These are phyloP conservation scores for Hordeum marinum DNA, from an alignment of 176 grass and related monocot genomes.

Conservation along the genomic window DNA sequence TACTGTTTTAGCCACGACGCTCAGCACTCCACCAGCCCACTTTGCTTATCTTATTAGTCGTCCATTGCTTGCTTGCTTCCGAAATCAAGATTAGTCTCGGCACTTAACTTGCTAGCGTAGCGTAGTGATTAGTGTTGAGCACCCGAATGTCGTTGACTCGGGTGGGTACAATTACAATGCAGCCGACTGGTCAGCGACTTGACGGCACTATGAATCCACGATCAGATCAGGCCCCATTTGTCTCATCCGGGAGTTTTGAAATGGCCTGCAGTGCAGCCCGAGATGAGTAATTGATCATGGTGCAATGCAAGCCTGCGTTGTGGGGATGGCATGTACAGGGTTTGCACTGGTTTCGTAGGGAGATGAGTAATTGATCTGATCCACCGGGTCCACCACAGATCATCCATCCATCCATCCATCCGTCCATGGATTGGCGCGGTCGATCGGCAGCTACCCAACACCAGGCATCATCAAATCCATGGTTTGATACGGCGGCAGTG, in stretches of 20 bases:
- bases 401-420: slow-evolving; percentile 50
- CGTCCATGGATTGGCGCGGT: neutral
- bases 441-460: neutral
- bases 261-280: slow-evolving; percentile 5
- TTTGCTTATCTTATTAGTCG: slow-evolving; percentile 14
- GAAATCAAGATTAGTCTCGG: slow-evolving; percentile 2
- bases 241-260: slow-evolving; percentile 42
- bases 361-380: slow-evolving; percentile 40
- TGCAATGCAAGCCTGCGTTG: slow-evolving; percentile 10
- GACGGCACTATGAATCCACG: slow-evolving; percentile 19
- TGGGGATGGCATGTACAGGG: slow-evolving; percentile 49
- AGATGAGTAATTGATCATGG: neutral
- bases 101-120: neutral
- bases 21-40: neutral
- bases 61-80: neutral
- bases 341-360: slow-evolving; percentile 20
- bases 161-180: neutral
- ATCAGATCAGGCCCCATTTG: slow-evolving; percentile 5
- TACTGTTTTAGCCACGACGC: neutral
- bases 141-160: slow-evolving; percentile 47
- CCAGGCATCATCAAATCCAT: neutral
- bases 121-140: neutral
- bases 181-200: slow-evolving; percentile 19
- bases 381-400: slow-evolving; percentile 20
- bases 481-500: neutral